phyloP scores from a whole-genome alignment of 2,329 filamentous ascomycete species.

The Pseudocercospora crystallina region DNA sequence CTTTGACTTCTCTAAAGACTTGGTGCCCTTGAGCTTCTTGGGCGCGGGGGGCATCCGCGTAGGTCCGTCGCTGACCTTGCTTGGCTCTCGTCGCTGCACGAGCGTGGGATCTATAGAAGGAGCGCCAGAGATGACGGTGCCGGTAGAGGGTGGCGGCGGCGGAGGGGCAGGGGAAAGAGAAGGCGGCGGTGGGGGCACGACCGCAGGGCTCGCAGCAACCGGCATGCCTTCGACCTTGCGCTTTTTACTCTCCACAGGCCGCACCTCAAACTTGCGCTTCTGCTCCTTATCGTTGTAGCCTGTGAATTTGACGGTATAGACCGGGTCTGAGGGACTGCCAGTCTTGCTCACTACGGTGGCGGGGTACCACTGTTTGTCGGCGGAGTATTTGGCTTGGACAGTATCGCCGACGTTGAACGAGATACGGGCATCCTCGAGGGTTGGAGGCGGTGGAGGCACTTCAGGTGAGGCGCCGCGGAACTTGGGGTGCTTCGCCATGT shows the following conservation, averaged over 20 bases:
- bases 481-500: slow-evolving; percentile 66
- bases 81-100: slow-evolving; percentile 61
- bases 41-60: slow-evolving; percentile 48
- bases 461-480: slow-evolving; percentile 47
- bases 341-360: slow-evolving; percentile 92
- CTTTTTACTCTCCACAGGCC: slow-evolving; percentile 63
- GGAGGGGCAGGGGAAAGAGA: slow-evolving; percentile 19
- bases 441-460: slow-evolving; percentile 34
- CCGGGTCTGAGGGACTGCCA: slow-evolving; percentile 82
- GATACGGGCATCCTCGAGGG: slow-evolving; percentile 41
- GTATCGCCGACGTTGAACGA: slow-evolving; percentile 84
- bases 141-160: slow-evolving; percentile 39
- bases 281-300: slow-evolving; percentile 81
- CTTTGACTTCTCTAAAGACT: slow-evolving; percentile 86
- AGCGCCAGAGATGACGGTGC: slow-evolving; percentile 64
- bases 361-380: slow-evolving; percentile 87
- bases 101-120: slow-evolving; percentile 67
- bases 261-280: slow-evolving; percentile 75
- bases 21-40: slow-evolving; percentile 84
- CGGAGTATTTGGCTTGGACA: slow-evolving; percentile 89
- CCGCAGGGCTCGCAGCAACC: slow-evolving; percentile 34
- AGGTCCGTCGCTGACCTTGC: slow-evolving; percentile 61
- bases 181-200: slow-evolving; percentile 37
- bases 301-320: slow-evolving; percentile 95
- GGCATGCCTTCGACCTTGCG: slow-evolving; percentile 77